Conservation (phyloP, 2,329 filamentous ascomycete species). For the Penicillium sp. region DNA sequence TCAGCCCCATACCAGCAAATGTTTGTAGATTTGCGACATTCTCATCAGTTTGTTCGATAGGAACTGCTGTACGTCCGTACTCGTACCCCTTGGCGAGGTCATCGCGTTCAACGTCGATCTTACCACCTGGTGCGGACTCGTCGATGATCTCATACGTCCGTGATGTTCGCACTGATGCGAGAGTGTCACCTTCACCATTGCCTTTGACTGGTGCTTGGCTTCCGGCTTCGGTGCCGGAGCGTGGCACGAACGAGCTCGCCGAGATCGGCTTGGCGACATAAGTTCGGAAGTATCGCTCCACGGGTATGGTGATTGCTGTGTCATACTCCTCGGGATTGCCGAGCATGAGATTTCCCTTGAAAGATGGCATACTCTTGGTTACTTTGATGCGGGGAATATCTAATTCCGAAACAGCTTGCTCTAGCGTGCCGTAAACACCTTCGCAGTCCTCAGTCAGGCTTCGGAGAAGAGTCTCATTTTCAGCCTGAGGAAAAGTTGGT, state of each 20-base stretch:
- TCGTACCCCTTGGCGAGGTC: conserved; percentile 89
- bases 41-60: conserved; percentile 81
- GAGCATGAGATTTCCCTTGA: conserved; percentile 75
- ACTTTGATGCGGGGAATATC: conserved; percentile 73
- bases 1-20: conserved; percentile 69
- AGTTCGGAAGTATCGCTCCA: conserved; percentile 88
- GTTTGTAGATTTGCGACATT: conserved; percentile 89
- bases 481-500: conserved; percentile 46
- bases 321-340: conserved; percentile 74
- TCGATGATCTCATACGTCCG: conserved; percentile 80
- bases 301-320: conserved; percentile 74
- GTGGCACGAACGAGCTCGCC: conserved; percentile 72
- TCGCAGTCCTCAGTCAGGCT: conserved; percentile 66
- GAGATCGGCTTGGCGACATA: conserved; percentile 71
- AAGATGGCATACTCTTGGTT: conserved; percentile 73
- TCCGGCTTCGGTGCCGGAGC: conserved; percentile 44
- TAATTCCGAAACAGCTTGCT: conserved; percentile 79
- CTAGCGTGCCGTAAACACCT: conserved; percentile 78
- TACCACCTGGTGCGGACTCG: conserved; percentile 70
- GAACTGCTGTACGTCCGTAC: conserved; percentile 88
- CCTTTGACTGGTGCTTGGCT: conserved; percentile 29
- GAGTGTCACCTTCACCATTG: conserved; percentile 35
- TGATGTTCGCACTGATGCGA: conserved; percentile 73
- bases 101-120: conserved; percentile 76
- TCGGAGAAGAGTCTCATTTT: conserved; percentile 70